A percentile compares a stretch with the other conserved stretches of the same genome.
These are phyloP conservation scores for Colletotrichum spaethianum DNA, from an alignment of 2,329 filamentous ascomycete genomes.

Conservation along the genomic window DNA sequence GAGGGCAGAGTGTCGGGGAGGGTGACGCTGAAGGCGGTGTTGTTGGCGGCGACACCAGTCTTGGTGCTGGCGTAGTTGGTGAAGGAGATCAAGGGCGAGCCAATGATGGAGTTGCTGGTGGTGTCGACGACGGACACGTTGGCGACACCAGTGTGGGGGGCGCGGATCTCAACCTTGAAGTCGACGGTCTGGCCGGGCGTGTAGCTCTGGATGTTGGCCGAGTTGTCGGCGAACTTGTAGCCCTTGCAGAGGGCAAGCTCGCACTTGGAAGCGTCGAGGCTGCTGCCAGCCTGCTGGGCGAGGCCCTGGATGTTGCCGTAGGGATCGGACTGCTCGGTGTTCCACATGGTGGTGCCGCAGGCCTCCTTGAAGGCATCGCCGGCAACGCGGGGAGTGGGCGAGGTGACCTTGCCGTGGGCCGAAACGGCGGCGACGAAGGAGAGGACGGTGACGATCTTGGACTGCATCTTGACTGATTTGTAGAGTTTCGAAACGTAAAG, in stretches of 20 bases:
- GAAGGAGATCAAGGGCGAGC: constrained; percentile 60
- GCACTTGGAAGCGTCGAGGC: constrained; percentile 47
- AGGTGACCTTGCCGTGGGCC: constrained; percentile 44
- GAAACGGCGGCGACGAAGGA: constrained; percentile 41
- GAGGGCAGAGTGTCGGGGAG: constrained; percentile 63
- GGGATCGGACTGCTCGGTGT: constrained; percentile 47
- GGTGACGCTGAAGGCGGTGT: constrained; percentile 65
- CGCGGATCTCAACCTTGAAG: constrained; percentile 56
- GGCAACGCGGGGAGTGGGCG: constrained; percentile 39
- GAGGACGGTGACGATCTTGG: constrained; percentile 42
- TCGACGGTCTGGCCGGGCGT: constrained; percentile 53
- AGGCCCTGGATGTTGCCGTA: constrained; percentile 55
- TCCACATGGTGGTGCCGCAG: constrained; percentile 44
- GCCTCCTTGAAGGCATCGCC: constrained; percentile 45
- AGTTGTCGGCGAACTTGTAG: constrained; percentile 51
- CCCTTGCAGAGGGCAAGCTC: constrained; percentile 56
- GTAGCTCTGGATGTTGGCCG: constrained; percentile 46
- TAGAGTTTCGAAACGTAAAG: not conserved
- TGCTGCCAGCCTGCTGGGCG: constrained; percentile 48
- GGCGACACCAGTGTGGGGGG: constrained; percentile 52
- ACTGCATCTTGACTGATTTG: constrained; percentile 38
- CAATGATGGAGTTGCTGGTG: constrained; percentile 62
- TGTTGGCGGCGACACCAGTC: constrained; percentile 42
- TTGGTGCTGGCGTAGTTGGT: constrained; percentile 54
- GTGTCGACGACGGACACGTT: constrained; percentile 67